Percentiles rank a stretch among this genome's conserved stretches.
Evolutionary conservation across 495 filamentous ascomycete species (phyloP).

Genomic region (Haplographium delicatum): DNA sequence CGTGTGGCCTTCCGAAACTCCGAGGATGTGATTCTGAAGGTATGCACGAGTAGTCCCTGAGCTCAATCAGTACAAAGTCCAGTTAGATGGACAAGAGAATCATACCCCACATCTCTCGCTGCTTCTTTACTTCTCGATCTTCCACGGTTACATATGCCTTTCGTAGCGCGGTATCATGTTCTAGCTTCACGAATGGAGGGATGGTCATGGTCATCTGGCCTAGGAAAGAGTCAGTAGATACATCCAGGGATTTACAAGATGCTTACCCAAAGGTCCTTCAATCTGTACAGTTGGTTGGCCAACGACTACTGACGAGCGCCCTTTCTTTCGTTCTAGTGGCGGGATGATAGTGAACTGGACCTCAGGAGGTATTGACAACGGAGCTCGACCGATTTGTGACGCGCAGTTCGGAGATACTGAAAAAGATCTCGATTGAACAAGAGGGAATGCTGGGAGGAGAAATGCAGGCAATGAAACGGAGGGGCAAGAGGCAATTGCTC

Average conservation of each 20-base stretch:
- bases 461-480: conserved; percentile 56
- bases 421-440: conserved; percentile 55
- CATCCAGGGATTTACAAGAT: neutral
- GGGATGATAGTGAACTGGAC: conserved; percentile 67
- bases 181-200: conserved; percentile 65
- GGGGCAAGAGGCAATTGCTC: conserved; percentile 28
- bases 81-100: conserved; percentile 10
- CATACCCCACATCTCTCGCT: conserved; percentile 98
- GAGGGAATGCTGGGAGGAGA: conserved; percentile 68
- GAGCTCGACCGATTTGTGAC: conserved; percentile 80
- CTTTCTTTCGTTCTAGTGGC: conserved; percentile 43
- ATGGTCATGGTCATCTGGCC: conserved; percentile 67
- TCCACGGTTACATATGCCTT: conserved; percentile 63
- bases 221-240: conserved; percentile 25
- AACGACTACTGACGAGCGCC: conserved; percentile 46
- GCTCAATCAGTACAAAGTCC: conserved; percentile 17
- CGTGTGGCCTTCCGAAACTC: conserved; percentile 93
- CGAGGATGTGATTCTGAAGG: conserved; percentile 81
- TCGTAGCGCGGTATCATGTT: conserved; percentile 51
- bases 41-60: conserved; percentile 84
- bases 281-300: conserved; percentile 58
- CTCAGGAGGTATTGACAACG: conserved; percentile 77
- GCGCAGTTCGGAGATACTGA: conserved; percentile 56
- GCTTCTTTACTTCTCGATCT: conserved; percentile 58
- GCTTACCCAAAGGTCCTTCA: conserved; percentile 67